Evolutionary conservation across 2,329 filamentous ascomycete genomes (phyloP).

Genomic region (Fusarium longipes): DNA sequence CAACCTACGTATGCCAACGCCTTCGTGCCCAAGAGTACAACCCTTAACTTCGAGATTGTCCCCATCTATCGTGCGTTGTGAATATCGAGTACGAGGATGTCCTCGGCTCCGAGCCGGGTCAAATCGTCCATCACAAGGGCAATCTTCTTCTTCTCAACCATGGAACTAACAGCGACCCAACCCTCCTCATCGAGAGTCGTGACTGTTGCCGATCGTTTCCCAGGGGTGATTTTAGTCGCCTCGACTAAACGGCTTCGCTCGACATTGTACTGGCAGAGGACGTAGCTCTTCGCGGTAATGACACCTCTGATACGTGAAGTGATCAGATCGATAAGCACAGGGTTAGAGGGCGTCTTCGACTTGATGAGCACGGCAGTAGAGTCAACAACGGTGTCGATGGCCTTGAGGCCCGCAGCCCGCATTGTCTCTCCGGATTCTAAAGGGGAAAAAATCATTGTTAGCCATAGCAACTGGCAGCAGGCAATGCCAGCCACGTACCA

Average conservation of each 20-base stretch:
- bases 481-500: constrained; percentile 69
- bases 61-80: constrained; percentile 74
- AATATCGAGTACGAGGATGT: constrained; percentile 87
- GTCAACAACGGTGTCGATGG: constrained; percentile 92
- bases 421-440: constrained; percentile 97
- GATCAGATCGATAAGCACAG: constrained; percentile 84
- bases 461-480: neutral
- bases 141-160: constrained; percentile 91
- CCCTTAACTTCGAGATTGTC: constrained; percentile 1
- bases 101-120: constrained; percentile 78
- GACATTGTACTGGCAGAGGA: constrained; percentile 97
- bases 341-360: constrained; percentile 84
- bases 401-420: constrained; percentile 92
- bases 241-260: constrained; percentile 73
- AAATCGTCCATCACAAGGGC: constrained; percentile 89
- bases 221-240: constrained; percentile 85
- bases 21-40: constrained; percentile 8
- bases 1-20: constrained; percentile 30
- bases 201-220: constrained; percentile 91
- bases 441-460: constrained; percentile 15
- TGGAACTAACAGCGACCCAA: constrained; percentile 94
- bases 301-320: constrained; percentile 89
- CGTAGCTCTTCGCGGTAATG: constrained; percentile 93
- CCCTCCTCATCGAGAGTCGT: constrained; percentile 88
- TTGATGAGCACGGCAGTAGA: constrained; percentile 92